Evolutionary conservation across 352 stramenopile genomes (phyloP).

Genomic region (Pythium sukuiense): DNA sequence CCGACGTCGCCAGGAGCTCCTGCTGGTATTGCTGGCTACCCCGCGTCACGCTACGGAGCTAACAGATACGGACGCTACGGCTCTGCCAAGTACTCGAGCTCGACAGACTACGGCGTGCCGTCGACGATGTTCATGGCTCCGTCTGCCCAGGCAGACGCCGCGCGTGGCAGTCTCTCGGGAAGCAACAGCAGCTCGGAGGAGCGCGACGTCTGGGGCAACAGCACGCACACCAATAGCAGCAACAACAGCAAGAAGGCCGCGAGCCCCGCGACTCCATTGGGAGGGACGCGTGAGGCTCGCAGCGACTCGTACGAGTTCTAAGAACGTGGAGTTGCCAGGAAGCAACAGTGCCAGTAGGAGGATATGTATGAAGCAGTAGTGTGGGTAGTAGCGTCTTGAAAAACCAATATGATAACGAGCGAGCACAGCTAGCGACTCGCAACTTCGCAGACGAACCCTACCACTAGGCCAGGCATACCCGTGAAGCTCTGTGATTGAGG

Average conservation of each 20-base stretch:
- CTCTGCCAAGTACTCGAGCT: background rate
- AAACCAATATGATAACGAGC: too few relatives aligned
- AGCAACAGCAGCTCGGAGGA: background rate
- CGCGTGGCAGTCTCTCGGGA: background rate
- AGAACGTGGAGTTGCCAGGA: background rate
- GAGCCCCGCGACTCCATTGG: constrained; percentile 1
- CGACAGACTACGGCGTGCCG: background rate
- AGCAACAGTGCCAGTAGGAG: too few relatives aligned
- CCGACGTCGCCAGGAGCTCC: background rate
- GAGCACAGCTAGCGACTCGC: too few relatives aligned
- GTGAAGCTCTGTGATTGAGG: too few relatives aligned
- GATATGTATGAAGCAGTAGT: too few relatives aligned
- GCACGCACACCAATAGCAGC: background rate
- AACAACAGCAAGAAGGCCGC: background rate
- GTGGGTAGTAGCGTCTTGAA: constrained; percentile 15
- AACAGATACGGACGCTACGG: background rate
- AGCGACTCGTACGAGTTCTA: constrained; percentile 1
- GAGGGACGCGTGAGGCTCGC: background rate
- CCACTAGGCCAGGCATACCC: too few relatives aligned
- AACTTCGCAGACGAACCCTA: too few relatives aligned
- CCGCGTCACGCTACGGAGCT: background rate
- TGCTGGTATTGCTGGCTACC: background rate
- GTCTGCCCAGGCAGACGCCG: background rate
- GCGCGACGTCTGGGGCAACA: background rate
- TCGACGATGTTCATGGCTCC: background rate